Base-by-base conservation (phyloP, 2,329 filamentous ascomycete species). In the Penicillium sp. region DNA sequence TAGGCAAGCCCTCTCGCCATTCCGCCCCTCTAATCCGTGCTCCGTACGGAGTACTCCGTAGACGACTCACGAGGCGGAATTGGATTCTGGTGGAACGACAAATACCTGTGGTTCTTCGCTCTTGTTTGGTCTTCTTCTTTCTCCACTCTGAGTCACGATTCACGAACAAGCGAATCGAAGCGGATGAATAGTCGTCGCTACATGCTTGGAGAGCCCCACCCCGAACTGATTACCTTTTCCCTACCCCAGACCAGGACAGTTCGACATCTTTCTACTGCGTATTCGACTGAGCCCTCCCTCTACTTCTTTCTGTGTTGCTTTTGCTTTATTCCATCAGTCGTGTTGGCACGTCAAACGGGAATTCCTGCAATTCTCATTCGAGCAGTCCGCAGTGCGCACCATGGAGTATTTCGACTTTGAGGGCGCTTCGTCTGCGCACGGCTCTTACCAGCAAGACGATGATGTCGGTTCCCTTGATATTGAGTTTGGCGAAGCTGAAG, bases 321-420 rank as follows among this genome's bases (percentile, higher is more conserved):
- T 29, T 39, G 22, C 38, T 27, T 47, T 35, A 38, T 38, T 14
- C 31, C 3, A 36, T 44, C 19, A 13, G 37, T 40, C 27, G 13
- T 39, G 19, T 46, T 30, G 34, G 16, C 22, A 25, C 9, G 10
- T 33, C 18, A 9, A 33, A n/a, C 22, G 28, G 18, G 27, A 19
- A 22, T 18, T n/a, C 19, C 30, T 36, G 18, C 22, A 43, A 31
- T 41, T 16, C 11, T 18, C 12, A 29, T 29, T 49, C 19, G 16
- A 35, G 16, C 38, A 10, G 10, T n/a, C 37, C 13, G 18, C 35
- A 58, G 37, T n/a, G n/a, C n/a, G 22, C 35, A 58, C 37, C 30
- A 74, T 76, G 73, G 73, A 75, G 58, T 76, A 74, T 60, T 76
- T 76, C 54, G 67, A 76, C 52, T 75, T 76, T 52, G 72, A 75